phyloP scores from a whole-genome alignment of 768 basidiomycete genomes.

The Hericium alpestre region DNA sequence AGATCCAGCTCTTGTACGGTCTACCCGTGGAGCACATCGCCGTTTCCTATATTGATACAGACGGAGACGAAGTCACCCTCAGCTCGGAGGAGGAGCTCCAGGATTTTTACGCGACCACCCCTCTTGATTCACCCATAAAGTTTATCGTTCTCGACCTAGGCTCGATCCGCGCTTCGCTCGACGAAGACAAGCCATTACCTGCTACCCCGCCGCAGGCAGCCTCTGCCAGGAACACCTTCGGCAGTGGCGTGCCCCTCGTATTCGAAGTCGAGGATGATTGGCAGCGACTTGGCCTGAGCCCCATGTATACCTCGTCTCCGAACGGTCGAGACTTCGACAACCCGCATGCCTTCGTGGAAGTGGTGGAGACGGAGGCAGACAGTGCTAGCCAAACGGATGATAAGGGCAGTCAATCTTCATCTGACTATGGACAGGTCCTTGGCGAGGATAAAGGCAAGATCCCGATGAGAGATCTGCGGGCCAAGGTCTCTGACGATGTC shows the following conservation, averaged over 20 bases:
- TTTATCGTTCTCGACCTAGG: constrained; percentile 54
- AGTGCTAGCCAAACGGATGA: constrained; percentile 1
- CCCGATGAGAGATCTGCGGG: constrained; percentile 11
- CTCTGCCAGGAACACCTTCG: constrained; percentile 50
- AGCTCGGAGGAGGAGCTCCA: constrained; percentile 70
- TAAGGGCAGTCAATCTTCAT: background rate
- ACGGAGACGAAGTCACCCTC: constrained; percentile 69
- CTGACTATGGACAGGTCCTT: background rate
- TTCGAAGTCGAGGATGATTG: constrained; percentile 49
- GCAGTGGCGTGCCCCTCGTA: constrained; percentile 34
- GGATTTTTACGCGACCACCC: constrained; percentile 45
- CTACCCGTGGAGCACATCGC: constrained; percentile 51
- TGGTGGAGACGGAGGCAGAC: constrained; percentile 32
- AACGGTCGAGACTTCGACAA: constrained; percentile 24
- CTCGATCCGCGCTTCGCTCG: constrained; percentile 22
- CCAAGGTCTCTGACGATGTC: constrained; percentile 23
- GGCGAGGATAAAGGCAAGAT: constrained; percentile 43
- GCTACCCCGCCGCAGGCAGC: constrained; percentile 21
- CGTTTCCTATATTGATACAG: constrained; percentile 62
- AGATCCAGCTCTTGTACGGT: constrained; percentile 42
- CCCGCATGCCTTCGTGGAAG: constrained; percentile 59
- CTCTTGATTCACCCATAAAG: constrained; percentile 31
- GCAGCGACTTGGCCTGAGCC: constrained; percentile 43
- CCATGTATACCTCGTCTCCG: constrained; percentile 25
- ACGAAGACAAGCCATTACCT: constrained; percentile 21